Conservation (phyloP, 202 grass and related monocot genomes). For the Panicum virgatum region DNA sequence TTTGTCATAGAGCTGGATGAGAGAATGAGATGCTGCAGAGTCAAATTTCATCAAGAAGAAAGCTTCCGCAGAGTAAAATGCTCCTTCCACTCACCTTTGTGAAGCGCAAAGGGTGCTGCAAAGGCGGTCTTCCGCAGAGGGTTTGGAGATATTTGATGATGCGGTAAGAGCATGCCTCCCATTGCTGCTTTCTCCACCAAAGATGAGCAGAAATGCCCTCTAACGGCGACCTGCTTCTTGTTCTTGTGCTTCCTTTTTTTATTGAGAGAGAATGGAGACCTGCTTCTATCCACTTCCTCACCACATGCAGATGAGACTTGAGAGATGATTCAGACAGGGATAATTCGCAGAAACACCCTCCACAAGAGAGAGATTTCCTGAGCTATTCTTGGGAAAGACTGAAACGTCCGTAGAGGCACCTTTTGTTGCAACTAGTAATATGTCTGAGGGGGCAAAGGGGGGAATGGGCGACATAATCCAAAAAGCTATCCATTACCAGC, state of each 20-base stretch:
- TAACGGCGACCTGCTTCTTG: not conserved
- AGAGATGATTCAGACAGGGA: not conserved
- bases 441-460: not conserved
- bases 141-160: slow-evolving; percentile 27
- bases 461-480: slow-evolving; percentile 28
- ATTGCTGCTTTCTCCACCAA: slow-evolving; percentile 30
- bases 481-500: slow-evolving; percentile 25
- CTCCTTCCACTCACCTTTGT: slow-evolving; percentile 27
- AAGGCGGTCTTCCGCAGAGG: not conserved
- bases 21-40: not conserved
- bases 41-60: not conserved
- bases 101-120: slow-evolving; percentile 1
- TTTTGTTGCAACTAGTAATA: not conserved
- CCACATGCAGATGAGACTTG: slow-evolving; percentile 25
- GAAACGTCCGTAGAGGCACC: not conserved
- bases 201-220: not conserved
- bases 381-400: not conserved
- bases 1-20: not conserved
- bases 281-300: slow-evolving; percentile 36
- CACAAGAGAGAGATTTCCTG: not conserved
- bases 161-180: slow-evolving; percentile 33
- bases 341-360: not conserved
- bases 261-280: not conserved
- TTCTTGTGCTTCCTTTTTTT: too few relatives aligned
- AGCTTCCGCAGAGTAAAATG: not conserved